Conservation (phyloP, 257 asterid species). For the Cynanchum wilfordii region DNA sequence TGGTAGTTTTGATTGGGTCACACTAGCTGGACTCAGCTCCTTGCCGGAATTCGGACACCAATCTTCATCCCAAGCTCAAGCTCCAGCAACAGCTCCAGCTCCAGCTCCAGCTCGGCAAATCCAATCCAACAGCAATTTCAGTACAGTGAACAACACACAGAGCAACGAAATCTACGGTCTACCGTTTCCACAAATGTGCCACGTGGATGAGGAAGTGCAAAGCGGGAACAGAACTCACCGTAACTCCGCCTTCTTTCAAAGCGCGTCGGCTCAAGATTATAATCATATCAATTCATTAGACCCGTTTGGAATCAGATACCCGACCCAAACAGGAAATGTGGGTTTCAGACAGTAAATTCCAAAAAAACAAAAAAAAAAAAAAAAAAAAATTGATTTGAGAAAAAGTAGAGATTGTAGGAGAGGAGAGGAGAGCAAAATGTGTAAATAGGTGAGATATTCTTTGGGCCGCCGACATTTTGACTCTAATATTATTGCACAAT, state of each 20-base stretch:
- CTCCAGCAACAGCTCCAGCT: too few relatives aligned
- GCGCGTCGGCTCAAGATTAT: slow-evolving; percentile 22
- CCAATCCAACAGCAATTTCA: slow-evolving; percentile 9
- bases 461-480: slow-evolving; percentile 29
- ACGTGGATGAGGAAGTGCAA: slow-evolving; percentile 46
- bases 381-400: background rate
- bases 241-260: slow-evolving; percentile 20
- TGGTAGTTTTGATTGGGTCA: slow-evolving; percentile 73
- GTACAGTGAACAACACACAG: background rate
- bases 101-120: background rate
- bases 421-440: slow-evolving; percentile 11
- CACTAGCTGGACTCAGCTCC: slow-evolving; percentile 42
- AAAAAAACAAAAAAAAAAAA: too few relatives aligned
- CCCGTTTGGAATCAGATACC: slow-evolving; percentile 52
- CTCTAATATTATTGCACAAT: background rate
- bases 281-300: slow-evolving; percentile 24
- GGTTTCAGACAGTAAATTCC: slow-evolving; percentile 41
- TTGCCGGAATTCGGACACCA: slow-evolving; percentile 27
- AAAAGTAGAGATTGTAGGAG: background rate
- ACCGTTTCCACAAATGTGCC: slow-evolving; percentile 14
- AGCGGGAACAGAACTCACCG: slow-evolving; percentile 34
- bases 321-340: slow-evolving; percentile 32
- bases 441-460: slow-evolving; percentile 31
- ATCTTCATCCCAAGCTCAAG: too few relatives aligned
- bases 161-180: slow-evolving; percentile 30